These are phyloP conservation scores for Sporothrix luriei DNA, from an alignment of 2,329 filamentous ascomycete genomes.

Conservation along the genomic window DNA sequence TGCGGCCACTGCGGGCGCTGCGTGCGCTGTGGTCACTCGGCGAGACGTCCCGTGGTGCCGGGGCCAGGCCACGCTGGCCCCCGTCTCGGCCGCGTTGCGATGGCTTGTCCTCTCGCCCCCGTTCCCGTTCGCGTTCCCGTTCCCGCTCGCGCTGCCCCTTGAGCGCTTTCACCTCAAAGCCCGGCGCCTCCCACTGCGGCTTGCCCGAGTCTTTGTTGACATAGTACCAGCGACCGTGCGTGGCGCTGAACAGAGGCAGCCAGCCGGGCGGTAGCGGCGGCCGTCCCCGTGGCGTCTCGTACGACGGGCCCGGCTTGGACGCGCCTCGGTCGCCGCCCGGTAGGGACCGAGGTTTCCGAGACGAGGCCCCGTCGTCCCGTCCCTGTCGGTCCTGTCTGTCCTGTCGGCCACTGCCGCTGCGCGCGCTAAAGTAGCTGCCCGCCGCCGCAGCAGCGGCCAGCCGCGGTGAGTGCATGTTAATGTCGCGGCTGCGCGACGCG, in stretches of 20 bases:
- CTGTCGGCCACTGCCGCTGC: background rate
- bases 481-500: background rate
- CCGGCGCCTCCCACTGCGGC: constrained; percentile 58
- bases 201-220: constrained; percentile 58
- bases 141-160: background rate
- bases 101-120: background rate
- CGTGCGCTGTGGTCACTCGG: background rate
- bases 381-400: background rate
- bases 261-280: constrained; percentile 57
- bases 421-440: constrained; percentile 10
- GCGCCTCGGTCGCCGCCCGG: background rate
- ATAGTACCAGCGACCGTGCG: constrained; percentile 59
- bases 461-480: constrained; percentile 14
- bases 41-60: background rate
- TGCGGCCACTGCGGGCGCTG: background rate
- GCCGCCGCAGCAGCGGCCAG: background rate
- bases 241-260: constrained; percentile 59
- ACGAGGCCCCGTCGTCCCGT: background rate
- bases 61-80: background rate
- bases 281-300: constrained; percentile 41
- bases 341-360: constrained; percentile 13
- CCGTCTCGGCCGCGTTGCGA: background rate
- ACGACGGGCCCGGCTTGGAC: constrained; percentile 20
- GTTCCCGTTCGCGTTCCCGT: background rate
- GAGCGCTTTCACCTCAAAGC: constrained; percentile 32